Evolutionary conservation across 371 early-diverging fungal species (phyloP).

Genomic region (Basidiobolus meristosporus): DNA sequence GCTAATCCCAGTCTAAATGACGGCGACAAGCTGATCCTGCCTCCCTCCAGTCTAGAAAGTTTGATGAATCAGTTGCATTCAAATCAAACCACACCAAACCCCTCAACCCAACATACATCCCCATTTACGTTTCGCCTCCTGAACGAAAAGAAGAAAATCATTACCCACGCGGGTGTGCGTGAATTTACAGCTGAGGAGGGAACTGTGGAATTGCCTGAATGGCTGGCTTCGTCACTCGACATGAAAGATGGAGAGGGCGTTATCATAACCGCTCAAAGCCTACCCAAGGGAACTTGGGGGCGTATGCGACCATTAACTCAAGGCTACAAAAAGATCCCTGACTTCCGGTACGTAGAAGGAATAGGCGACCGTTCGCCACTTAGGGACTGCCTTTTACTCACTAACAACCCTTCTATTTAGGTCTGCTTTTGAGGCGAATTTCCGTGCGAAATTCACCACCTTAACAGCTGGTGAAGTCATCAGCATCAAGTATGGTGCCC

Average conservation of each 20-base stretch:
- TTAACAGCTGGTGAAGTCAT: constrained; percentile 45
- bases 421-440: constrained; percentile 50
- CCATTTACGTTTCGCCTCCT: constrained; percentile 47
- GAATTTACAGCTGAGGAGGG: constrained; percentile 45
- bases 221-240: constrained; percentile 24
- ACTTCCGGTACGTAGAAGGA: constrained; percentile 20
- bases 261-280: constrained; percentile 18
- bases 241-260: constrained; percentile 19
- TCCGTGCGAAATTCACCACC: constrained; percentile 51
- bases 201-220: constrained; percentile 26
- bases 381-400: too few relatives aligned
- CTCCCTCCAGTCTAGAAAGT: constrained; percentile 30
- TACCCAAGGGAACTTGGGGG: constrained; percentile 53
- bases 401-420: constrained; percentile 4
- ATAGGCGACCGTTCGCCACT: neutral
- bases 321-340: constrained; percentile 34
- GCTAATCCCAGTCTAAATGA: constrained; percentile 1
- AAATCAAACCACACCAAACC: constrained; percentile 3
- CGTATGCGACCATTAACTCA: constrained; percentile 35
- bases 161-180: constrained; percentile 49
- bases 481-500: constrained; percentile 29
- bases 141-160: constrained; percentile 17
- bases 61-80: constrained; percentile 11
- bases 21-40: constrained; percentile 44
- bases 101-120: constrained; percentile 12